Percentiles rank a stretch among this genome's conserved stretches.
Evolutionary conservation across 257 asterid genomes (phyloP).

Genomic region (Osmanthus fragrans): DNA sequence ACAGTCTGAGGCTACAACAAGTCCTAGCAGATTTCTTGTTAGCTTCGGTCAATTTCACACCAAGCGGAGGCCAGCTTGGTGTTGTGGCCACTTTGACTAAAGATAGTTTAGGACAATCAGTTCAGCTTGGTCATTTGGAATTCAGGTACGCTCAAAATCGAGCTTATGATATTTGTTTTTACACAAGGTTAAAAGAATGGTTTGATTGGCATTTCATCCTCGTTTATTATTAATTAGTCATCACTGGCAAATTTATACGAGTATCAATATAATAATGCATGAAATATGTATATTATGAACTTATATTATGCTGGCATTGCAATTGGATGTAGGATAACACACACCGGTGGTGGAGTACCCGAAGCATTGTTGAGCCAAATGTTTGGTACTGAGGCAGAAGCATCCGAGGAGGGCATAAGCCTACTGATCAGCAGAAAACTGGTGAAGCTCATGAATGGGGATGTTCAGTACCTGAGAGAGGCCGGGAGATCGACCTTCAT

Average conservation of each 20-base stretch:
- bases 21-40: constrained; percentile 72
- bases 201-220: background rate
- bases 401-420: constrained; percentile 84
- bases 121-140: constrained; percentile 86
- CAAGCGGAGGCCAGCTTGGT: constrained; percentile 68
- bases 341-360: constrained; percentile 78
- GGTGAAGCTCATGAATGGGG: constrained; percentile 96
- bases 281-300: background rate
- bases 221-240: background rate
- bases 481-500: constrained; percentile 76
- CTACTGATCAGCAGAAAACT: constrained; percentile 76
- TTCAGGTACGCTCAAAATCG: constrained; percentile 51
- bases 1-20: constrained; percentile 87
- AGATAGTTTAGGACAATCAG: constrained; percentile 69
- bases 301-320: background rate
- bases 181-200: background rate
- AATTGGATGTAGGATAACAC: constrained; percentile 67
- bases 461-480: constrained; percentile 85
- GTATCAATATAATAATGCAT: background rate
- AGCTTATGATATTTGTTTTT: background rate
- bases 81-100: constrained; percentile 54
- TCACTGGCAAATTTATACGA: background rate
- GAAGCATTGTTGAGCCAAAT: constrained; percentile 70
- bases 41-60: constrained; percentile 54
- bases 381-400: constrained; percentile 64